phyloP scores from a whole-genome alignment of 1,284 basidiomycete species.

The Coniferiporia sulphurascens region DNA sequence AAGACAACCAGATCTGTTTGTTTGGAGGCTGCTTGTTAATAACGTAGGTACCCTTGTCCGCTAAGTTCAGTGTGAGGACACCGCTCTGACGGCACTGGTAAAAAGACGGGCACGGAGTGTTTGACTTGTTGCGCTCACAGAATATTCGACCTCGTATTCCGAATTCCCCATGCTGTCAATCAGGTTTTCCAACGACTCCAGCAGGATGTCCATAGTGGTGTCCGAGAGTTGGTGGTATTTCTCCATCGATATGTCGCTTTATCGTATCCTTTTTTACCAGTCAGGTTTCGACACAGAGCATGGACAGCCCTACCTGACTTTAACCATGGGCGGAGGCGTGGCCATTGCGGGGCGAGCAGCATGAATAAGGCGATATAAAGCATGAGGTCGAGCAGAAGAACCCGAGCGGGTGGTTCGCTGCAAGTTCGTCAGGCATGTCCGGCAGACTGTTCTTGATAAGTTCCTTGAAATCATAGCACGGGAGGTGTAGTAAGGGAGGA shows the following conservation, averaged over 20 bases:
- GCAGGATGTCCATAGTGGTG: conserved; percentile 74
- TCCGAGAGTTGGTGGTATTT: conserved; percentile 81
- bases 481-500: background rate
- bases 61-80: conserved; percentile 84
- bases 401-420: background rate
- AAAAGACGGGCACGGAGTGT: conserved; percentile 5
- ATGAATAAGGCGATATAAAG: conserved; percentile 3
- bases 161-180: conserved; percentile 58
- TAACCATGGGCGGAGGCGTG: conserved; percentile 28
- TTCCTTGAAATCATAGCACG: conserved; percentile 2
- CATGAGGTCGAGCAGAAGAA: background rate
- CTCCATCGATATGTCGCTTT: conserved; percentile 46
- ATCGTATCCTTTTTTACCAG: conserved; percentile 3
- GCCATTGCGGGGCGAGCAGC: conserved; percentile 19
- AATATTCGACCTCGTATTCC: conserved; percentile 88
- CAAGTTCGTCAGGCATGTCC: background rate
- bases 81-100: conserved; percentile 54
- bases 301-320: conserved; percentile 19
- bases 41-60: conserved; percentile 90
- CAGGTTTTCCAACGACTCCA: conserved; percentile 76
- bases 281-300: conserved; percentile 10
- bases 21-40: conserved; percentile 99
- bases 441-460: conserved; percentile 3
- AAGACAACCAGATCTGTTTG: conserved; percentile 98
- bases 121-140: conserved; percentile 48